phyloP scores from a whole-genome alignment of 2,329 filamentous ascomycete species.

The Cadophora sp. region DNA sequence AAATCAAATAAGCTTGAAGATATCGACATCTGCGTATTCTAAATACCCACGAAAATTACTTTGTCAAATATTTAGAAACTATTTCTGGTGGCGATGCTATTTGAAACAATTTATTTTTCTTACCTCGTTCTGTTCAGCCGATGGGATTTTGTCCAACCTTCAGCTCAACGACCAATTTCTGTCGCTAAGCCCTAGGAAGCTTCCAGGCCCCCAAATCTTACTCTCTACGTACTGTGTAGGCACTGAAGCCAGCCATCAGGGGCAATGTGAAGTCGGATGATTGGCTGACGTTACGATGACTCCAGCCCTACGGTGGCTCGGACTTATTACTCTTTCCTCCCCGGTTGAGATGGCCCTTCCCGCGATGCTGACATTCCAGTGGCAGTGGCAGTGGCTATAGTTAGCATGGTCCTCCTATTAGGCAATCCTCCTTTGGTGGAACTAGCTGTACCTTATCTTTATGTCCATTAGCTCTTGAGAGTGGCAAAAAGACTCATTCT shows the following conservation, averaged over 20 bases:
- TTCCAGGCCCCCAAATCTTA: background rate
- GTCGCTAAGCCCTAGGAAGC: background rate
- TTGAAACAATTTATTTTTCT: background rate
- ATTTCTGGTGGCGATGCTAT: background rate
- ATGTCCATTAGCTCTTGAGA: background rate
- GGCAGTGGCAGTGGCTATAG: background rate
- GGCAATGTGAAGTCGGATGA: background rate
- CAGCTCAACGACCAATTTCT: background rate
- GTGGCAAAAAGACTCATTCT: background rate
- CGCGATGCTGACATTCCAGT: background rate
- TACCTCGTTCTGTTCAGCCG: background rate
- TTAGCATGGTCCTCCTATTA: background rate
- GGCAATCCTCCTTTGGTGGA: background rate
- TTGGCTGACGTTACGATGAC: background rate
- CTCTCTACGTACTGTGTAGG: background rate
- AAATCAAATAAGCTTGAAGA: background rate
- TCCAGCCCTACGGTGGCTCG: slow-evolving; percentile 3
- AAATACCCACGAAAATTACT: background rate
- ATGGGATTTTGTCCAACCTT: background rate
- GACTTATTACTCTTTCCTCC: slow-evolving; percentile 9
- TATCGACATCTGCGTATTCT: background rate
- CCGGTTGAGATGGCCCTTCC: background rate
- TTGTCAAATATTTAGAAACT: no score
- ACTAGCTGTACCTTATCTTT: background rate
- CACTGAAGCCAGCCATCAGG: background rate